Evolutionary conservation across 805 yeast species (phyloP), one percentile per base, ranked within the genome.

Genomic region (Tetrapisispora phaffii): DNA sequence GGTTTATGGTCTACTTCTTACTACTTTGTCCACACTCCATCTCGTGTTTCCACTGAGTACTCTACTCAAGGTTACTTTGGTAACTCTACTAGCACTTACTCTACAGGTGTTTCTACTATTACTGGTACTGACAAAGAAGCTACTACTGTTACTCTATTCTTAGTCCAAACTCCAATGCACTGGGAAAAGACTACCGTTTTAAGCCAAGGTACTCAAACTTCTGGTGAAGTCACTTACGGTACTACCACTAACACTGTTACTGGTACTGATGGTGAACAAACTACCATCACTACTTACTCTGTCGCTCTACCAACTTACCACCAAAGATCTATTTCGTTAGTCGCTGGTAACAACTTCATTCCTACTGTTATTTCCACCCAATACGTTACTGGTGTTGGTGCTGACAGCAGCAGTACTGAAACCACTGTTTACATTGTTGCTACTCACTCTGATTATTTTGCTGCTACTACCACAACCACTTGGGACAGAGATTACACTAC

Each of bases 21-120:
- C 29, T 42, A 42, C 29, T 42, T 28, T 16, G 44, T 29, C 17
- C 20, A 42, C 35, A 42, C 44, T 35, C 44, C 44, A 42, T 34
- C 29, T 35, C 39, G 34, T 28, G 39, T 35, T 29, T 20, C 44
- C 16, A 28, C 29, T 34, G 34, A 24, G 15, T 24, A 24, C 15
- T 19, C 20, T 17, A 40, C 37, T 23, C 10, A 39, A 29, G 43
- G 43, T 33, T 40, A 24, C 31, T 40, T 34, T 19, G 45, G 45
- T 35, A 22, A 20, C 13, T n/a, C 36, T 7, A 35, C 32, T 24
- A 21, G 34, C 2, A 51, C 53, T 10, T 48, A 39, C 38, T 38
- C 50, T 13, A 42, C 51, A 12, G 36, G 31, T 2, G 31, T 29
- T 31, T 36, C 35, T 32, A 41, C 34, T 13, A 21, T 22, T 8